Percentiles rank a stretch among this genome's conserved stretches.
phyloP scores from a whole-genome alignment of 495 filamentous ascomycete species.

The Terfezia claveryi region DNA sequence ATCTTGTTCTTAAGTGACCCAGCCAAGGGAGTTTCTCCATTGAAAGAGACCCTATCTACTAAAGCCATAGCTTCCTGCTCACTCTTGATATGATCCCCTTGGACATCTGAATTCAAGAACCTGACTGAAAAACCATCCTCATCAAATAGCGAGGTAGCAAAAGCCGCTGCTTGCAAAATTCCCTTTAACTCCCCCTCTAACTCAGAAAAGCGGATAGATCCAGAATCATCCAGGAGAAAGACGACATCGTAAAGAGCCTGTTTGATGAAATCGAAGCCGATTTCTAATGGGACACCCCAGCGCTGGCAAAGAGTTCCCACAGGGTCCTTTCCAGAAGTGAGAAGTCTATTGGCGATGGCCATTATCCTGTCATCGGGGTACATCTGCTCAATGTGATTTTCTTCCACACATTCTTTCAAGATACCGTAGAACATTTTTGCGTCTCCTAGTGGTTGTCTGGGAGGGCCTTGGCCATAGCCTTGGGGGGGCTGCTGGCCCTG shows the following conservation, averaged over 20 bases:
- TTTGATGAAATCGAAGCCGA: conserved; percentile 46
- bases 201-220: conserved; percentile 48
- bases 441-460: conserved; percentile 10
- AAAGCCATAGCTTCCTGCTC: conserved; percentile 37
- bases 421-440: conserved; percentile 10
- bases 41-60: conserved; percentile 36
- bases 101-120: conserved; percentile 41
- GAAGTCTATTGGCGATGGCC: conserved; percentile 8
- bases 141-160: conserved; percentile 45
- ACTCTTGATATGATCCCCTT: conserved; percentile 31
- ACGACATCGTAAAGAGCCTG: conserved; percentile 44
- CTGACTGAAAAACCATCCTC: conserved; percentile 46
- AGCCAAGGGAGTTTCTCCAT: conserved; percentile 46
- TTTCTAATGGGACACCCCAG: conserved; percentile 36
- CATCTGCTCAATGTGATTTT: conserved; percentile 12
- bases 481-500: conserved; percentile 7
- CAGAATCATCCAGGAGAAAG: conserved; percentile 39
- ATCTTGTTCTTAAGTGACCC: conserved; percentile 39
- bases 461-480: conserved; percentile 1
- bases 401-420: conserved; percentile 13
- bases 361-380: conserved; percentile 11
- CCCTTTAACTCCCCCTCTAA: conserved; percentile 32
- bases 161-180: conserved; percentile 39
- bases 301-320: conserved; percentile 18
- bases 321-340: conserved; percentile 6